phyloP scores from a whole-genome alignment of 805 yeast species.

The Zygosaccharomyces kombuchaensis region DNA sequence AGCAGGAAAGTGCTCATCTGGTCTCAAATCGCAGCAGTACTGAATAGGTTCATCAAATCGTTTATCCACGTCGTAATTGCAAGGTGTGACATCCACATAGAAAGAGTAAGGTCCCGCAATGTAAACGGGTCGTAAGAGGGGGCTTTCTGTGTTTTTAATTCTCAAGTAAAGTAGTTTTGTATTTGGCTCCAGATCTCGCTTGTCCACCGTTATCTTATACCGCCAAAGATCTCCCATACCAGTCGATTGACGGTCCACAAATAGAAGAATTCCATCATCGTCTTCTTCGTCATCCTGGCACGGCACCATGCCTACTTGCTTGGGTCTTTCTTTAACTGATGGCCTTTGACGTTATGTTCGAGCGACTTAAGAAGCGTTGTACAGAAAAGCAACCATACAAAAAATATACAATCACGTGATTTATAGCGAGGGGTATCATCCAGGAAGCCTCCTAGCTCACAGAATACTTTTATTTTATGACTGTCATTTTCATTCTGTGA shows the following conservation, averaged over 20 bases:
- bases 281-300: neutral
- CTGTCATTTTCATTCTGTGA: no score
- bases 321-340: neutral
- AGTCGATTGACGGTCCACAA: conserved; percentile 20
- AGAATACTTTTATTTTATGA: no score
- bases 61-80: conserved; percentile 52
- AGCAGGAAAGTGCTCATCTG: conserved; percentile 65
- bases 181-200: conserved; percentile 9
- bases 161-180: conserved; percentile 35
- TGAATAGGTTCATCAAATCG: conserved; percentile 40
- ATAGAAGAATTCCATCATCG: conserved; percentile 11
- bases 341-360: neutral
- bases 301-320: neutral
- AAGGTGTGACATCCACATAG: conserved; percentile 75
- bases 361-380: neutral
- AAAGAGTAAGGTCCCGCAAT: conserved; percentile 85
- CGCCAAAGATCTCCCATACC: conserved; percentile 32
- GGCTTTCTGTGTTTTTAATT: conserved; percentile 66
- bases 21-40: conserved; percentile 55
- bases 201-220: conserved; percentile 24
- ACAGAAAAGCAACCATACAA: neutral
- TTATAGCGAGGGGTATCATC: neutral
- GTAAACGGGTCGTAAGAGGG: conserved; percentile 75
- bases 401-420: neutral
- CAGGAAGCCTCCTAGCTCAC: no score